Base-by-base conservation (phyloP, 1,284 basidiomycete species). In the Peniophora sp. region DNA sequence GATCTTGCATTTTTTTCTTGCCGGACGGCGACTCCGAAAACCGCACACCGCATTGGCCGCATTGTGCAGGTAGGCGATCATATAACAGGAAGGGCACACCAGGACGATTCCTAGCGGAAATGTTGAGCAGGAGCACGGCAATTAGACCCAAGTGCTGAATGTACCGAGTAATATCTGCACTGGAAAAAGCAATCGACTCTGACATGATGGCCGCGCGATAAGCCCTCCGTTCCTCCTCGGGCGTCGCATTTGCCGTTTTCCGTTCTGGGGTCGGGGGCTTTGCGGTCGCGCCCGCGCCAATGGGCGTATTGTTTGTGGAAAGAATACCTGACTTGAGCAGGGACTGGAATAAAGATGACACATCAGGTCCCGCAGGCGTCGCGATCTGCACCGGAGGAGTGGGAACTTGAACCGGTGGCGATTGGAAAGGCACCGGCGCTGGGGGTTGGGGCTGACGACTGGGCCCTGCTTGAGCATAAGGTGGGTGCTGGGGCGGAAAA, bases 21-120 rank as follows among this genome's bases (percentile, higher is more conserved):
- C 91, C 92, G 47, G 72, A 63, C 23, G 69, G 63, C 37, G 79
- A 81, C 56, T 89, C 84, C 43, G 85, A 73, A 66, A 96, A 97
- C 49, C 97, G 85, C 55, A 91, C 72, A 10, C 89, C 92, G 71
- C 96, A 99, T 64, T 98, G 96, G 67, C 88, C 92, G 75, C 96
- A 99, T 68, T 93, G 88, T 20, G 82, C 72, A 10, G 88, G 78
- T 20, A 96, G 74, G 53, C 81, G 80, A 52, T 83, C 75, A 58
- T 92, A 91, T 48, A 96, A 71, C 50, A 94, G 73, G 22, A 79
- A 70, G 55, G 76, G 67, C 54, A 90, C 74, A 24, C 71, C 68
- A 2, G 85, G 75, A 32, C 78, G 79, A 63, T 78, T 79, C 65
- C 87, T 90, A 55, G n/a, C 42, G 36, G 32, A 44, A 32, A 45